Evolutionary conservation across 164 flowering plant species (phyloP), one percentile per base, ranked within the genome.

Genomic region (Stephania cephalantha): DNA sequence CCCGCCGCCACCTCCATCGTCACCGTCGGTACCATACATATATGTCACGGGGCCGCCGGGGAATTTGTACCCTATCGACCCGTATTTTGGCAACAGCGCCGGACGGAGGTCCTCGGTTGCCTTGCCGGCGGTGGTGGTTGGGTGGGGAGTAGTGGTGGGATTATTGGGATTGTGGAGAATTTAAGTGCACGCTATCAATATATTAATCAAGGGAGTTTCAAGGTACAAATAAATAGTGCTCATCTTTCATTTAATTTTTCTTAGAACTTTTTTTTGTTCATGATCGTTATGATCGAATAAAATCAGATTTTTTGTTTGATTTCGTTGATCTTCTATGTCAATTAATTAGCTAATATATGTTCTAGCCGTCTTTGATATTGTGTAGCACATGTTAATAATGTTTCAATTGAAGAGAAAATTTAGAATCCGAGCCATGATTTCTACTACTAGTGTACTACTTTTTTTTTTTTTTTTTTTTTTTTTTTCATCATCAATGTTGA

Each of bases 1-100:
- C 50, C 76, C 76, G 5, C 79, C 80, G 5, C 76, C 77, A 2
- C 74, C 79, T 4, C 77, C 82, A 8, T 76, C 80, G 4, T 73
- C 77, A 2, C 74, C 79, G 2, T 74, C 82, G 6, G 72, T 77
- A 9, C 78, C 82, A 3, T 74, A 18, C 5, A 29, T 13, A 45
- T 61, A 71, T 58, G 9, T 71, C 1, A 66, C 67, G 11, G 64
- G 44, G 11, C 72, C 50, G n/a, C 79, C 77, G 12, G 76, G 73
- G 18, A 18, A 30, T 11, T 44, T 74, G 35, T 74, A 74, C 55
- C 73, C 82, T 2, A 17, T 71, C 22, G 79, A 77, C 70, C 72
- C 74, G 7, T 2, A 71, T 10, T 66, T 6, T 44, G 46, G 42
- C 42, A 35, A 77, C 2, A 18, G 69, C 18, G 71, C 69, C 1